Conservation (phyloP, 805 yeast species). For the Maudiozyma bulderi region DNA sequence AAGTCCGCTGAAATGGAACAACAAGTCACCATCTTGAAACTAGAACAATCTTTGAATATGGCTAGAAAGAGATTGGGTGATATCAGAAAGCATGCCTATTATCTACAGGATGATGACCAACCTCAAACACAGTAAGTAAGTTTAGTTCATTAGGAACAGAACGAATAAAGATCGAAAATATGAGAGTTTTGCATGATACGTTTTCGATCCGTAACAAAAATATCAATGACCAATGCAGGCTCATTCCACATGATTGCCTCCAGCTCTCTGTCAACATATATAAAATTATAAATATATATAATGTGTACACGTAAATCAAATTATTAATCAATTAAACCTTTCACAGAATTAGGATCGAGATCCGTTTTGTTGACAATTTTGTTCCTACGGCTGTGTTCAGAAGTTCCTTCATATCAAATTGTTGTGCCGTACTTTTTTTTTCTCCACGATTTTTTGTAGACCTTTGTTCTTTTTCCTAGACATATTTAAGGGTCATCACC, state of each 20-base stretch:
- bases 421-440: not conserved
- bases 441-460: not conserved
- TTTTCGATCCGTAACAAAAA: no score
- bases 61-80: slow-evolving; percentile 81
- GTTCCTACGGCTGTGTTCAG: no score
- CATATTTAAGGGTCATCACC: not conserved
- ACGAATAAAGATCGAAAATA: not conserved
- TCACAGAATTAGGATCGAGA: no score
- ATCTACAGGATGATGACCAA: slow-evolving; percentile 26
- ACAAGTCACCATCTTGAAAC: slow-evolving; percentile 78
- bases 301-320: no score
- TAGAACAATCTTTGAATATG: slow-evolving; percentile 59
- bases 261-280: no score
- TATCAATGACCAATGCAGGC: no score
- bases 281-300: no score
- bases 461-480: not conserved
- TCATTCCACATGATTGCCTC: no score
- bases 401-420: no score
- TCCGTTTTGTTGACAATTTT: no score
- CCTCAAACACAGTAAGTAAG: not conserved
- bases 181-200: not conserved
- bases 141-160: not conserved
- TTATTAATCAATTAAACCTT: no score
- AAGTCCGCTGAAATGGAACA: slow-evolving; percentile 86
- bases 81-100: slow-evolving; percentile 68